Percentiles rank a stretch among this genome's conserved stretches.
Conservation (phyloP, 176 grass and related monocot species). For the Phragmites australis region DNA sequence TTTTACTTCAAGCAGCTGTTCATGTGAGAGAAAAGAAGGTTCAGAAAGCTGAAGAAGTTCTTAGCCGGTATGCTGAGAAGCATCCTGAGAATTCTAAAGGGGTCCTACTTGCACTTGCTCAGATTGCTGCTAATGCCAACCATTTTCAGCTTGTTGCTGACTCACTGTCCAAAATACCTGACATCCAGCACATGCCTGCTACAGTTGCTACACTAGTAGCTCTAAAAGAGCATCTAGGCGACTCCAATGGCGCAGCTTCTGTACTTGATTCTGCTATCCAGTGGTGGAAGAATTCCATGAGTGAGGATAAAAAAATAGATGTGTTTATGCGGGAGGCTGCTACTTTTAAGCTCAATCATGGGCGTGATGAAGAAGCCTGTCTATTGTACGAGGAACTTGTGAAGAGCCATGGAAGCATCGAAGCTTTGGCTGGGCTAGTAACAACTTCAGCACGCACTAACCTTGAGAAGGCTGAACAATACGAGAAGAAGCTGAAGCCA, state of each 20-base stretch:
- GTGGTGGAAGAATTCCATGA: slow-evolving; percentile 93
- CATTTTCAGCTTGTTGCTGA: slow-evolving; percentile 83
- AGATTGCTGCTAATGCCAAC: slow-evolving; percentile 65
- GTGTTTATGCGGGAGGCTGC: slow-evolving; percentile 77
- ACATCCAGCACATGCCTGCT: slow-evolving; percentile 87
- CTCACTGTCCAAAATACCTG: slow-evolving; percentile 60
- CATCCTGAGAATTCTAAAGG: slow-evolving; percentile 58
- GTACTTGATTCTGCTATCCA: slow-evolving; percentile 76
- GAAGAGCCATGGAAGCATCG: slow-evolving; percentile 61
- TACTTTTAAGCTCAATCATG: slow-evolving; percentile 82
- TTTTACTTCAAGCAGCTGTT: slow-evolving; percentile 77
- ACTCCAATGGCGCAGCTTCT: slow-evolving; percentile 49
- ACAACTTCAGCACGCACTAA: slow-evolving; percentile 68
- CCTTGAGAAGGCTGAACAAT: slow-evolving; percentile 80
- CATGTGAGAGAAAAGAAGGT: slow-evolving; percentile 84
- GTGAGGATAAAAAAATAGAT: slow-evolving; percentile 73
- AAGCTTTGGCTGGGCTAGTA: slow-evolving; percentile 81
- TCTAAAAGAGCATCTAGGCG: slow-evolving; percentile 64
- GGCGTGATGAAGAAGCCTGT: slow-evolving; percentile 69
- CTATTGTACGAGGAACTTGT: slow-evolving; percentile 84
- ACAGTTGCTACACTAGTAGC: slow-evolving; percentile 74
- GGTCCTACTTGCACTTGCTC: slow-evolving; percentile 72
- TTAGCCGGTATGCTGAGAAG: slow-evolving; percentile 61
- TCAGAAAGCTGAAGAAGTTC: slow-evolving; percentile 80
- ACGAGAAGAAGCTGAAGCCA: slow-evolving; percentile 83